Conservation (phyloP, 176 grass and related monocot genomes). For the Leersia perrieri region DNA sequence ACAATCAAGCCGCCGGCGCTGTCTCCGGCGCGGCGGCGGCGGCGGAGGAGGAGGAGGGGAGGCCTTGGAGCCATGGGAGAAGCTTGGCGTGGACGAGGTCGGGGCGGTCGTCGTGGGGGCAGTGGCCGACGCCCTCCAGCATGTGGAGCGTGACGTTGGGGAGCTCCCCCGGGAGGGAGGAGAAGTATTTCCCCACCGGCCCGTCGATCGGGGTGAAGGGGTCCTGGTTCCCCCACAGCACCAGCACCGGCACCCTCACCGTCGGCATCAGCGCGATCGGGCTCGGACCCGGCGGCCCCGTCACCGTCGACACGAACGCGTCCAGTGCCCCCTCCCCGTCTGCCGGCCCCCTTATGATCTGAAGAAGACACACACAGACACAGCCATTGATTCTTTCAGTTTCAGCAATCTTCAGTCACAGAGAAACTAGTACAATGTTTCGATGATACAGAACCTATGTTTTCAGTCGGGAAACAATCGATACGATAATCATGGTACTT, state of each 20-base stretch:
- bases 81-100: constrained; percentile 76
- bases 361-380: not conserved
- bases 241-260: constrained; percentile 65
- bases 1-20: not conserved
- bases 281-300: constrained; percentile 70
- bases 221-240: constrained; percentile 80
- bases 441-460: not conserved
- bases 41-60: no score
- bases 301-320: constrained; percentile 93
- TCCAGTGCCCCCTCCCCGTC: constrained; percentile 72
- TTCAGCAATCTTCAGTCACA: not conserved
- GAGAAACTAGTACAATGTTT: not conserved
- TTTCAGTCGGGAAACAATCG: not conserved
- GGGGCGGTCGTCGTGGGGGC: constrained; percentile 85
- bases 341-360: constrained; percentile 74
- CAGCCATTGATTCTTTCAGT: not conserved
- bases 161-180: constrained; percentile 50
- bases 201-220: constrained; percentile 91
- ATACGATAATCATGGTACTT: not conserved
- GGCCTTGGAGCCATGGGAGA: constrained; percentile 27
- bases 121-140: constrained; percentile 79
- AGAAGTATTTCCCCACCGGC: constrained; percentile 86
- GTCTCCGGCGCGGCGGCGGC: no score
- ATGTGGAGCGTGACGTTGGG: constrained; percentile 63
- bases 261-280: constrained; percentile 66